These are phyloP conservation scores for Emergomyces pasteurianus DNA, from an alignment of 2,329 filamentous ascomycete species.

Conservation along the genomic window DNA sequence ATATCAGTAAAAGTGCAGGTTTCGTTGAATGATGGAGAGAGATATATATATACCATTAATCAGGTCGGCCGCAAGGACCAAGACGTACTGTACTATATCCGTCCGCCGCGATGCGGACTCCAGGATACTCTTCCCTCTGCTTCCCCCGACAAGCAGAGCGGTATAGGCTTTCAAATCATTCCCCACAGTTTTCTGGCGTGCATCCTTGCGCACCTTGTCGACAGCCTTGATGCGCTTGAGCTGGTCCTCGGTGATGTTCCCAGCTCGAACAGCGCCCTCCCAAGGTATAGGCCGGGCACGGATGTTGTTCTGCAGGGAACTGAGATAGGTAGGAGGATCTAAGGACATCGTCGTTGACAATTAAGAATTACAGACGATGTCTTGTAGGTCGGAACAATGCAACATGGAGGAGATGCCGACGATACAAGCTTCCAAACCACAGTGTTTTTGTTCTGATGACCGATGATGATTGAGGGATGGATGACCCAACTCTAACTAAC, in stretches of 20 bases:
- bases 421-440: not conserved
- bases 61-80: slow-evolving; percentile 78
- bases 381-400: not conserved
- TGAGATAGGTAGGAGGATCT: slow-evolving; percentile 77
- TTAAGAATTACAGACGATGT: not conserved
- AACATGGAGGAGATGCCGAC: not conserved
- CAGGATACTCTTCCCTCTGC: slow-evolving; percentile 59
- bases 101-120: slow-evolving; percentile 73
- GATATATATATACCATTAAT: slow-evolving; percentile 55
- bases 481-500: not conserved
- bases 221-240: slow-evolving; percentile 92
- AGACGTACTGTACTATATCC: slow-evolving; percentile 89
- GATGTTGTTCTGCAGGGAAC: slow-evolving; percentile 92
- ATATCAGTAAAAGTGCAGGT: not conserved
- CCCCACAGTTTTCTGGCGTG: slow-evolving; percentile 72
- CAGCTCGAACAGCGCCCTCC: slow-evolving; percentile 89
- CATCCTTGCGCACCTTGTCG: slow-evolving; percentile 90
- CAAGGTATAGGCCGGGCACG: slow-evolving; percentile 90
- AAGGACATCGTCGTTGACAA: slow-evolving; percentile 57
- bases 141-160: slow-evolving; percentile 61
- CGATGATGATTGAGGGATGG: not conserved
- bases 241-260: slow-evolving; percentile 87
- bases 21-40: not conserved
- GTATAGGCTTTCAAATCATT: slow-evolving; percentile 68
- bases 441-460: not conserved